phyloP scores from a whole-genome alignment of 345 rosid genomes.

The Gossypium sturtianum region DNA sequence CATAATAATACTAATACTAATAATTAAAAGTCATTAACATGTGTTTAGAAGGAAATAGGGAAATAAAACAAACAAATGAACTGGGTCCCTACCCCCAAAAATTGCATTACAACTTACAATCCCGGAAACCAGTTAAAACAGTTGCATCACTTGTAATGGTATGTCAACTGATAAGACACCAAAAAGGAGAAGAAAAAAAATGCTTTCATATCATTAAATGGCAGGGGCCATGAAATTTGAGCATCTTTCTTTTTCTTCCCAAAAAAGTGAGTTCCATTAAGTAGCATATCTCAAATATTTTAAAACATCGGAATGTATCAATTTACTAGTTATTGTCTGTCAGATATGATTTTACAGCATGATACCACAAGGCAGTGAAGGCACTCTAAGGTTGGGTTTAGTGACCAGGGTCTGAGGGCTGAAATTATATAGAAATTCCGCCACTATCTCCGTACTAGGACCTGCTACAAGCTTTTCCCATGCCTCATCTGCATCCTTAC shows the following conservation, averaged over 20 bases:
- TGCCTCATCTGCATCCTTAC: slow-evolving; percentile 46
- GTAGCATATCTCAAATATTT: neutral
- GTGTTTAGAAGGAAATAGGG: neutral
- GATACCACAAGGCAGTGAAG: slow-evolving; percentile 30
- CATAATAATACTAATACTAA: too few relatives aligned
- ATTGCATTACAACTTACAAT: neutral
- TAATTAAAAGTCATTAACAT: neutral
- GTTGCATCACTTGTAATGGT: neutral
- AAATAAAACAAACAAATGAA: neutral
- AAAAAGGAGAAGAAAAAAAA: neutral
- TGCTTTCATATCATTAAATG: neutral
- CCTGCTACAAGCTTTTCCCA: slow-evolving; percentile 60
- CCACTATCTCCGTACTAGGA: slow-evolving; percentile 51
- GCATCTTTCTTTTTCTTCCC: neutral
- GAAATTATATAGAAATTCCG: slow-evolving; percentile 36
- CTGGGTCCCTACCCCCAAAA: neutral
- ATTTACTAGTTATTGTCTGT: neutral
- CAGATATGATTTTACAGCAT: slow-evolving; percentile 6
- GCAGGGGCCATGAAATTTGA: neutral
- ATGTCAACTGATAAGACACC: neutral
- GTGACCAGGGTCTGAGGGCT: slow-evolving; percentile 2
- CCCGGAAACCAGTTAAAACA: neutral
- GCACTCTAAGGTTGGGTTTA: slow-evolving; percentile 16
- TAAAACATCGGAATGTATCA: slow-evolving; percentile 1
- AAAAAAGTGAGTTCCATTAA: neutral